Base-by-base conservation (phyloP, 1,284 basidiomycete genomes). In the Thecaphora frezii region DNA sequence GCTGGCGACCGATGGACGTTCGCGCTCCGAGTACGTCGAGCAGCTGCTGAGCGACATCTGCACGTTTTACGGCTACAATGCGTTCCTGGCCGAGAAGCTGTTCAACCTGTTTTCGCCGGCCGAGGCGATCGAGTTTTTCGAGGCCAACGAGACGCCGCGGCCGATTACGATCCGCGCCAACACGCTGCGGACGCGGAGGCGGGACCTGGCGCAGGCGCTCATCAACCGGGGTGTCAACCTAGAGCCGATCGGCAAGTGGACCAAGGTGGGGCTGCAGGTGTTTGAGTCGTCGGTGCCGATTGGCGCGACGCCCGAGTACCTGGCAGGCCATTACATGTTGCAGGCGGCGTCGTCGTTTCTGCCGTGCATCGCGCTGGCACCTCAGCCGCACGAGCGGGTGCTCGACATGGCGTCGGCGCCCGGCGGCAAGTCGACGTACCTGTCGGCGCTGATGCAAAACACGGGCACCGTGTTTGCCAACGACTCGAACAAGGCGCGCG, bases 381-480 rank as follows among this genome's bases (percentile, higher is more conserved):
- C 96, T 18, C 90, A 94, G 76, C 92, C 93, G 1, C 86, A 90
- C 64, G 96, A 98, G 80, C 89, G 93, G 24, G 87, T 97, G 5
- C 85, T 99, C 56, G 96, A 99, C 79, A 98, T 99, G 96, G 93
- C 94, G 2, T 94, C 92, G 46, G 93, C 96, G 0, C 96, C 96
- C 0, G 96, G 96, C 30, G 96, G 96, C 8, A 99, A 99, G 82
- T 89, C 92, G 10, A 96, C 96, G 14, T 78, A 78, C 51, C 68
- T 78, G n/a, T 74, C 72, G 0, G 76, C 77, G 2, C 84, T 99
- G 48, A 86, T 99, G 82, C 91, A 97, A 80, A 99, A 99, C 79
- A 97, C 94, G 1, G 96, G 96, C 28, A 85, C 91, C 19, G 87
- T 99, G n/a, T 98, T 97, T 76, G 96, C 96, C 41, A 98, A 99